Conservation (phyloP, 139 green algal genomes). For the Chlamydomonas schloesseri region DNA sequence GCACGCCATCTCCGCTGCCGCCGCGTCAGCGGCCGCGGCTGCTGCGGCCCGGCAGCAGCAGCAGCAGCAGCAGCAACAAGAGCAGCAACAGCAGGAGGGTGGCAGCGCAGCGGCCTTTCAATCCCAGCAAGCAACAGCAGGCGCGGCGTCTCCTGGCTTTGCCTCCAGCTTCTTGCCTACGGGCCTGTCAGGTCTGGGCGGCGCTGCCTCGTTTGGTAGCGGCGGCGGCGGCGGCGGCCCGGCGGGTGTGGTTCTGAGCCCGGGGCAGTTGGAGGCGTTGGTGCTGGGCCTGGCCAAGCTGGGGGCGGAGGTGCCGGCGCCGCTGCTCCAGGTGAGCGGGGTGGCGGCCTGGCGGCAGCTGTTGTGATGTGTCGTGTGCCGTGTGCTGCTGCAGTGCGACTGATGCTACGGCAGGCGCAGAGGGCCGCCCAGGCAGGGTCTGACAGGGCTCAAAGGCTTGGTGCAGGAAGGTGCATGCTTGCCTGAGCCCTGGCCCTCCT, state of each 20-base stretch:
- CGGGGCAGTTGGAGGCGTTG: slow-evolving; percentile 25
- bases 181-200: neutral
- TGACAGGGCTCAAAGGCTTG: too few relatives aligned
- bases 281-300: slow-evolving; percentile 2
- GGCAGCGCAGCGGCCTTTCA: too few relatives aligned
- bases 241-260: neutral
- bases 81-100: neutral
- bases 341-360: too few relatives aligned
- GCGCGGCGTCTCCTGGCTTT: neutral
- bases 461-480: too few relatives aligned
- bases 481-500: too few relatives aligned
- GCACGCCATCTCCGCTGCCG: neutral
- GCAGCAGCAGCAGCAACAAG: neutral
- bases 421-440: too few relatives aligned
- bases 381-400: too few relatives aligned
- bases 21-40: too few relatives aligned
- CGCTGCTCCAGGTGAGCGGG: slow-evolving; percentile 23
- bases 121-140: neutral
- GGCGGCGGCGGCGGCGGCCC: neutral
- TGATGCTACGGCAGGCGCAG: too few relatives aligned
- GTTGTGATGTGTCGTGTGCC: too few relatives aligned
- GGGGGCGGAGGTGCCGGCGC: slow-evolving; percentile 1
- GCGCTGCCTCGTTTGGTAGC: neutral
- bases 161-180: neutral
- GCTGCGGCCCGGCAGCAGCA: neutral